phyloP scores from a whole-genome alignment of 305 asterid species.

The Fraxinus angustifolia region DNA sequence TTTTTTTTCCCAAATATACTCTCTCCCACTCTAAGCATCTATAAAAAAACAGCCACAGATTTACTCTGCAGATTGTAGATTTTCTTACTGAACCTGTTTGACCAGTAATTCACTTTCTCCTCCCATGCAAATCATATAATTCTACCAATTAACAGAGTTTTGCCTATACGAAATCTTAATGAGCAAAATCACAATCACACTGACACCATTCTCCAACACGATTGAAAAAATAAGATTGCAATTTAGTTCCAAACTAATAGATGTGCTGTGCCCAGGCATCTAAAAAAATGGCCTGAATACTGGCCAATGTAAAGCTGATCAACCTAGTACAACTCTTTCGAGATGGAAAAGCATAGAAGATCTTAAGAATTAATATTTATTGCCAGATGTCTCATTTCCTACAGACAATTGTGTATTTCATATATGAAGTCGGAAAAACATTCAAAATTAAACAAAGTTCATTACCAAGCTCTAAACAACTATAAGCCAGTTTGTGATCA shows the following conservation, averaged over 20 bases:
- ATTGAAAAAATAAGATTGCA: neutral
- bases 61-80: neutral
- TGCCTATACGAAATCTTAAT: neutral
- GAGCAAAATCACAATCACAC: neutral
- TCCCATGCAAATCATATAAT: neutral
- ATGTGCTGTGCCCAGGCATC: neutral
- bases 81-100: neutral
- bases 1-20: neutral
- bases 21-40: neutral
- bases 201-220: neutral
- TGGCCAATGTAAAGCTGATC: neutral
- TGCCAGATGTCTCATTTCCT: neutral
- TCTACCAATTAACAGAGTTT: neutral
- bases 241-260: neutral
- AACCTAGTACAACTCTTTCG: neutral
- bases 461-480: neutral
- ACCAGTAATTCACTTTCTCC: neutral
- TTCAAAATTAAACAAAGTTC: neutral
- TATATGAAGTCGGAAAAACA: neutral
- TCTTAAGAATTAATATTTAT: neutral
- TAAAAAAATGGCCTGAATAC: neutral
- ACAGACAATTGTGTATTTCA: neutral
- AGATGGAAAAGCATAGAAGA: neutral
- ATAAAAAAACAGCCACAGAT: neutral
- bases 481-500: neutral